These are phyloP conservation scores for Populus pruinosa DNA, from an alignment of 345 rosid species.

Conservation along the genomic window DNA sequence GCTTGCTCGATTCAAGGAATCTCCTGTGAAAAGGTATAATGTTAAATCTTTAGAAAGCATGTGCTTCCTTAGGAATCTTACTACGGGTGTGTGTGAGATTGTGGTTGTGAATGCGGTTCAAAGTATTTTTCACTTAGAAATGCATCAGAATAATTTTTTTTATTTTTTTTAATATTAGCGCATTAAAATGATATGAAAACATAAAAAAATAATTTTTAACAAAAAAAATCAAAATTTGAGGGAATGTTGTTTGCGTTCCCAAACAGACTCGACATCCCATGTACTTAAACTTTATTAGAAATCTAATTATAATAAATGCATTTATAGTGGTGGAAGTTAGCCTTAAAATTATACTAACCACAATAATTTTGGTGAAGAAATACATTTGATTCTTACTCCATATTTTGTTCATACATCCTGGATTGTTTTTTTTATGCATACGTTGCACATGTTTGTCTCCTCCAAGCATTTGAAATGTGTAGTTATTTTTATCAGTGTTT, in stretches of 20 bases:
- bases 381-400: not conserved
- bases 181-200: too few species aligned
- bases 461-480: not conserved
- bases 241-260: too few species aligned
- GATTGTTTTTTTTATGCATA: not conserved
- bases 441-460: not conserved
- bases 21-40: slow-evolving; percentile 61
- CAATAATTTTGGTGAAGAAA: not conserved
- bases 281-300: not conserved
- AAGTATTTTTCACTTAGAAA: too few species aligned
- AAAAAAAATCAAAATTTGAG: too few species aligned
- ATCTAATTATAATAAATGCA: not conserved
- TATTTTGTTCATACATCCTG: not conserved
- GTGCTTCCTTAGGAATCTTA: not conserved
- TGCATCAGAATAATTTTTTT: too few species aligned
- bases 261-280: too few species aligned
- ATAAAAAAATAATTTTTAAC: too few species aligned
- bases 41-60: not conserved
- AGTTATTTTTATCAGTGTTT: not conserved
- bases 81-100: not conserved
- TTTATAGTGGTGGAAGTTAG: not conserved
- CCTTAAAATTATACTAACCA: not conserved
- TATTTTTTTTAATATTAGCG: too few species aligned
- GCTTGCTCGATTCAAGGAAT: slow-evolving; percentile 90
- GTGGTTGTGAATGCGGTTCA: too few species aligned